Conservation (phyloP, 78 protist species). For the Pigoraptor vietnamica region DNA sequence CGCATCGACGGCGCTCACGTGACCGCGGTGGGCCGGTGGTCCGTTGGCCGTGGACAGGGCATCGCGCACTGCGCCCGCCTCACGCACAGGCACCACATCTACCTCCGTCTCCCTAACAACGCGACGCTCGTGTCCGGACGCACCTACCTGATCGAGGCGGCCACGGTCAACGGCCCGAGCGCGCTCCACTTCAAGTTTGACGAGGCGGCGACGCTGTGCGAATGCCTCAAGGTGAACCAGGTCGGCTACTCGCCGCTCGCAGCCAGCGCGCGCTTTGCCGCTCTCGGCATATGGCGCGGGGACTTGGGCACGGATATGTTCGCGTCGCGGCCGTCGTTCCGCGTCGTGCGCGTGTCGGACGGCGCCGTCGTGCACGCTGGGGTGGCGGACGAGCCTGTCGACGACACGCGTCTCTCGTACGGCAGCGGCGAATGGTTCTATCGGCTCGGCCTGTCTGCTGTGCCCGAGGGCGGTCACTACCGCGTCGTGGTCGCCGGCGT, state of each 20-base stretch:
- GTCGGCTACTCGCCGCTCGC: background rate
- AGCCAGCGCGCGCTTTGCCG: background rate
- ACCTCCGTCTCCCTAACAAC: background rate
- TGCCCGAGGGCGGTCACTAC: background rate
- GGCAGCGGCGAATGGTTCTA: background rate
- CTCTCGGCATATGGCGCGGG: background rate
- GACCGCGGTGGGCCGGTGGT: background rate
- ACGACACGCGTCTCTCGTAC: background rate
- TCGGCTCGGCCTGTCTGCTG: background rate
- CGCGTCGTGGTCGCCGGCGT: background rate
- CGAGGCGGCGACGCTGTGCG: background rate
- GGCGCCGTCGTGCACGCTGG: background rate
- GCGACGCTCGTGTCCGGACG: background rate
- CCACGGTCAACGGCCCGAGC: background rate
- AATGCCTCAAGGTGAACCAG: background rate
- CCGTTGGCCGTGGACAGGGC: background rate
- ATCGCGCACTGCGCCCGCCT: background rate
- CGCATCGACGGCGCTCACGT: background rate
- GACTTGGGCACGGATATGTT: background rate
- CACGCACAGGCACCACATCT: background rate
- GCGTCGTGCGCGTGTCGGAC: background rate
- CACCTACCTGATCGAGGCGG: background rate
- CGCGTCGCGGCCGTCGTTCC: background rate
- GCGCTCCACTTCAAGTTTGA: background rate
- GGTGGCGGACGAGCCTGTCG: background rate